Conservation (phyloP, 305 asterid species). For the Fraxinus latifolia region DNA sequence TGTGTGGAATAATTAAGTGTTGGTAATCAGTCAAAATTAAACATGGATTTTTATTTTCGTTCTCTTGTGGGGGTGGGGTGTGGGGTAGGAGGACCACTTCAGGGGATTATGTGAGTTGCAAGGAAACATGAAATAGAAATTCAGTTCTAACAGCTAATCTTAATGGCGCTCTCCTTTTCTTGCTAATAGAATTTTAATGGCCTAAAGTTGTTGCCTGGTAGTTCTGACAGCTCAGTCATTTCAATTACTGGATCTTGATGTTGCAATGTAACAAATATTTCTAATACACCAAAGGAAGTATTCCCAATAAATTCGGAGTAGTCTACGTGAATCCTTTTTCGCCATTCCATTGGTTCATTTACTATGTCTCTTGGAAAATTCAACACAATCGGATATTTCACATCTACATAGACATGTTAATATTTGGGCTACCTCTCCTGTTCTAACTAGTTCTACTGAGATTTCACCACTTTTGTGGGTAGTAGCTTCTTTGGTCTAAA, state of each 20-base stretch:
- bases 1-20: not conserved
- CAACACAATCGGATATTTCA: not conserved
- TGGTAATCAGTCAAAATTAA: not conserved
- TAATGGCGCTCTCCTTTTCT: not conserved
- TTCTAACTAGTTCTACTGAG: not conserved
- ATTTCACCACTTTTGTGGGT: not conserved
- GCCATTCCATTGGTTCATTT: not conserved
- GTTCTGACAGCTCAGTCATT: not conserved
- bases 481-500: not conserved
- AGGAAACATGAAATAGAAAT: not conserved
- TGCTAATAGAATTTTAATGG: not conserved
- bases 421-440: not conserved
- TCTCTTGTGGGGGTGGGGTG: not conserved
- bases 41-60: not conserved
- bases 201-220: not conserved
- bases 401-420: not conserved
- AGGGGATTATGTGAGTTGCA: not conserved
- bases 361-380: not conserved
- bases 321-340: not conserved
- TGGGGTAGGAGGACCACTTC: not conserved
- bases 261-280: not conserved
- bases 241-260: not conserved
- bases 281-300: not conserved
- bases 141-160: not conserved
- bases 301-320: not conserved